Conservation (phyloP, 371 early-diverging fungal genomes). For the Blastocladiella emersonii region DNA sequence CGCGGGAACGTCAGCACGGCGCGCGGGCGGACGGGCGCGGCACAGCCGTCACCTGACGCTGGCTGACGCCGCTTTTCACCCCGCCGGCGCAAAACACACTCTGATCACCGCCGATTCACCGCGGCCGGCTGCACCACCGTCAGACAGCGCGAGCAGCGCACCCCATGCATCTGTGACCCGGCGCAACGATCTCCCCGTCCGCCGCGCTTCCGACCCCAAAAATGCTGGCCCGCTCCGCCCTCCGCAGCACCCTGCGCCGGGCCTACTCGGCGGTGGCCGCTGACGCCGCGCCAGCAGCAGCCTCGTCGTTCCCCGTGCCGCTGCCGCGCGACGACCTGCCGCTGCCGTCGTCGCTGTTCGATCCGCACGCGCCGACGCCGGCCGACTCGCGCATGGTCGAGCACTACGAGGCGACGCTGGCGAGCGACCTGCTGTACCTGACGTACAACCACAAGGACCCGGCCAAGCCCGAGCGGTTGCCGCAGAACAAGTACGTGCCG, state of each 20-base stretch:
- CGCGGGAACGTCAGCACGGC: too few species aligned
- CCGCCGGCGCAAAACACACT: too few species aligned
- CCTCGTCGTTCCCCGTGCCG: neutral
- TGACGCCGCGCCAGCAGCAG: neutral
- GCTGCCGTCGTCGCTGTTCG: neutral
- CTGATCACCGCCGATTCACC: neutral
- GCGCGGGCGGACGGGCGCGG: too few species aligned
- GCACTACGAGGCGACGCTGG: constrained; percentile 63
- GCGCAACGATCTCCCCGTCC: too few species aligned
- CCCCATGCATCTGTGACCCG: too few species aligned
- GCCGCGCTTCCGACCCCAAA: too few species aligned
- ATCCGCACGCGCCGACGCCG: neutral
- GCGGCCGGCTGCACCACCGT: too few species aligned
- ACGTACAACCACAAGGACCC: constrained; percentile 55
- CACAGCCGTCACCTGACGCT: too few species aligned
- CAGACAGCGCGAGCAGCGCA: too few species aligned
- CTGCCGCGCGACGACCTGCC: neutral
- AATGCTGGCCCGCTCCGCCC: too few species aligned
- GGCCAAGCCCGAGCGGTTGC: constrained; percentile 6
- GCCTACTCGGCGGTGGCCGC: neutral
- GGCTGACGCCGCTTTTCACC: too few species aligned
- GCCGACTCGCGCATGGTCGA: constrained; percentile 46
- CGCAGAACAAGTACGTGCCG: constrained; percentile 9
- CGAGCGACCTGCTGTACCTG: constrained; percentile 70
- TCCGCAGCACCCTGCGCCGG: too few species aligned